Base-by-base conservation (phyloP, 441 rosid genomes). In the Sinapis alba region DNA sequence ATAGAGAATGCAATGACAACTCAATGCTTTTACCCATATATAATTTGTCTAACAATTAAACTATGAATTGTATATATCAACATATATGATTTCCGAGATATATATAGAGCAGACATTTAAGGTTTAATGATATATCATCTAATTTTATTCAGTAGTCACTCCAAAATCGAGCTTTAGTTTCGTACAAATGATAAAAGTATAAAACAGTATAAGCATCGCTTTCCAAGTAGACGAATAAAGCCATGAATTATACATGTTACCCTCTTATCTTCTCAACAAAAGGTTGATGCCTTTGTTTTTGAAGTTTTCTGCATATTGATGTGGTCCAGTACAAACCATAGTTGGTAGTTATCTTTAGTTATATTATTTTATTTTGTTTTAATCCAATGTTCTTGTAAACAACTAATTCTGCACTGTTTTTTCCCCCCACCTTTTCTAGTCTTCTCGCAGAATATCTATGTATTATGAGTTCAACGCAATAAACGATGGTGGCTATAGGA, bases 261-360 rank as follows among this genome's bases (percentile, higher is more conserved):
- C 15, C 67, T 77, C 80, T 77, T 77, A 77, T 77, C 80, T 65
- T 77, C 80, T 70, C 62, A 77, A 57, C 68, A 77, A 71, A 67
- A 77, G 68, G 68, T 77, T 45, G 76, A 77, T 77, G 68, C 76
- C 67, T 77, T 77, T 71, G 71, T 57, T 71, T 77, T 71, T 65
- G 62, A 57, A 16, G n/a, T 71, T 65, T 71, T 77, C 68, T 77
- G 72, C 76, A 32, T 70, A 71, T 77, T 77, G 80, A 64, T 65
- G 80, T 77, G 80, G 80, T 77, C 80, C 80, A 77, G 18, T 32
- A 57, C 30, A 32, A 57, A 59, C 76, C 63, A 65, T 71, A 45
- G 62, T 71, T 58, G 32, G 34, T 77, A 71, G 34, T 65, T 71
- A 71, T 76, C 75, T 23, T 21, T 27, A 11, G 3, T 54, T 11